Percentiles rank a stretch among this genome's conserved stretches.
Conservation (phyloP, 306 rosid species). For the Dalbergia cultrata region DNA sequence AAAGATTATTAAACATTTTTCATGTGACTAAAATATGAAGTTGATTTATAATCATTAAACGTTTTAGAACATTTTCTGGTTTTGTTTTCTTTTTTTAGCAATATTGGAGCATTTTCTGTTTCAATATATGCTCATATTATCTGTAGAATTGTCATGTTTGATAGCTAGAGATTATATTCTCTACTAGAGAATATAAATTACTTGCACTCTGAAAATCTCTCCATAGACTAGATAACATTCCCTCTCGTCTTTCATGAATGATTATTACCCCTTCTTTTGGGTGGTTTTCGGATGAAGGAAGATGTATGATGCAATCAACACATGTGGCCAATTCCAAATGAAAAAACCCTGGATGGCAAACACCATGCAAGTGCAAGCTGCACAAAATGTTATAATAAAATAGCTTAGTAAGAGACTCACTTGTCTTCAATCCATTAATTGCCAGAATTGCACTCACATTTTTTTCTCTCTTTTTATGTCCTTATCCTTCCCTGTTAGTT, state of each 20-base stretch:
- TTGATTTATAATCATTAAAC: constrained; percentile 17
- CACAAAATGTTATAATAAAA: too few species aligned
- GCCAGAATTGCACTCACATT: too few species aligned
- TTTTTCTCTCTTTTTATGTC: too few species aligned
- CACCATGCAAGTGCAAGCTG: too few species aligned
- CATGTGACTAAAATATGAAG: background rate
- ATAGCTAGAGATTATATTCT: constrained; percentile 13
- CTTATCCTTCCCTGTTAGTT: too few species aligned
- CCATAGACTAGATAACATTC: background rate
- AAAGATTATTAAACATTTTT: constrained; percentile 4
- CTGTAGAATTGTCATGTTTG: background rate
- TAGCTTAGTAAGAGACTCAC: too few species aligned
- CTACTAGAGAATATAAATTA: background rate
- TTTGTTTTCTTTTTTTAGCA: constrained; percentile 19
- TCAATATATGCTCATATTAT: background rate
- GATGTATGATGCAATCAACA: background rate
- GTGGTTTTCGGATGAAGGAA: background rate
- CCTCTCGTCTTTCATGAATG: background rate
- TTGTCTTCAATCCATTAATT: too few species aligned
- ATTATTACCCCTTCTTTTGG: background rate
- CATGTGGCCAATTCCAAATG: background rate
- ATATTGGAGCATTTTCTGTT: constrained; percentile 17
- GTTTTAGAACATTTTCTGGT: background rate
- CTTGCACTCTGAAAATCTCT: background rate
- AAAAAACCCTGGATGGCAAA: too few species aligned